phyloP scores from a whole-genome alignment of 1,139 yeast genomes.

The Blastobotrys elegans region DNA sequence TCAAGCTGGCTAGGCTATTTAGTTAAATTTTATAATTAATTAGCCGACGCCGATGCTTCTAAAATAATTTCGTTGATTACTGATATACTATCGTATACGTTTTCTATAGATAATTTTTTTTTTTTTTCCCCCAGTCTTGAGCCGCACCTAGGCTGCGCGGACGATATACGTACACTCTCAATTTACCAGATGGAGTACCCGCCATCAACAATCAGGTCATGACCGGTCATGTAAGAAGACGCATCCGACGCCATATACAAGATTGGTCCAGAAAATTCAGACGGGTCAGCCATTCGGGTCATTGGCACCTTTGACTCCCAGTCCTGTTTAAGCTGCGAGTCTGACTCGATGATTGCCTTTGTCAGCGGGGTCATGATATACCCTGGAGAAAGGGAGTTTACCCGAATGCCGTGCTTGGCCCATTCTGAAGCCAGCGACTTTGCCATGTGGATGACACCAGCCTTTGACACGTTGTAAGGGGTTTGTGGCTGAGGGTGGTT shows the following conservation, averaged over 20 bases:
- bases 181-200: slow-evolving; percentile 61
- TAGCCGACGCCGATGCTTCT: too few species aligned
- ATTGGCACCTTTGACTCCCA: slow-evolving; percentile 69
- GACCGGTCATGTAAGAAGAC: slow-evolving; percentile 77
- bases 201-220: slow-evolving; percentile 75
- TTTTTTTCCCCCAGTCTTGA: too few species aligned
- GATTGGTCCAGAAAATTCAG: slow-evolving; percentile 75
- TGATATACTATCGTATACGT: too few species aligned
- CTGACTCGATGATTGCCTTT: slow-evolving; percentile 50
- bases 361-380: slow-evolving; percentile 67
- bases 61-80: too few species aligned
- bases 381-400: slow-evolving; percentile 77
- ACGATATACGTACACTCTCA: too few species aligned
- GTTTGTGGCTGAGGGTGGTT: slow-evolving; percentile 82
- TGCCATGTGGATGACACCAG: slow-evolving; percentile 75
- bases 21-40: too few species aligned
- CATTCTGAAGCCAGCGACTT: slow-evolving; percentile 79
- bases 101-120: too few species aligned
- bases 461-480: slow-evolving; percentile 81
- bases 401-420: slow-evolving; percentile 74
- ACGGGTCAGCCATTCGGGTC: slow-evolving; percentile 74
- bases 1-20: too few species aligned
- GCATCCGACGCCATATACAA: slow-evolving; percentile 70
- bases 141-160: too few species aligned
- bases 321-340: slow-evolving; percentile 45